Evolutionary conservation across 257 asterid species (phyloP), one percentile per base, ranked within the genome.

Genomic region (Echium plantagineum): DNA sequence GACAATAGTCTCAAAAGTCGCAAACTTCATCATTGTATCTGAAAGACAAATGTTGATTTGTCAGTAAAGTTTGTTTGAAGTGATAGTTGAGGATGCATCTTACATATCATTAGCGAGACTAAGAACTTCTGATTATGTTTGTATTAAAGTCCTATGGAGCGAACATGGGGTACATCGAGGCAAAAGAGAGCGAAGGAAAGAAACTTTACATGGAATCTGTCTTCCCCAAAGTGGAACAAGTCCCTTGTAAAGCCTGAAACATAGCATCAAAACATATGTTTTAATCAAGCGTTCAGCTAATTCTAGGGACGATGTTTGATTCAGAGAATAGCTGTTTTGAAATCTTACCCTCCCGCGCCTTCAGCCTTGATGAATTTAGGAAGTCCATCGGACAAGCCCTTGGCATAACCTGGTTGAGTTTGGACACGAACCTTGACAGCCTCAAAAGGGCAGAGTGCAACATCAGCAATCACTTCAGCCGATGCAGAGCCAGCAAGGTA

Each of bases 21-120:
- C 81, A 57, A 84, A 84, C 63, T 84, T 79, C 88, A 84, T 84
- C 93, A 81, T 81, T n/a, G 89, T 84, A 56, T 79, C 86, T 83
- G 79, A 57, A 48, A 30, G 51, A 32, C n/a, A 26, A 32, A 56
- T 59, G 26, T 15, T 52, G 52, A n/a, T n/a, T n/a, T n/a, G n/a
- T n/a, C n/a, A n/a, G n/a, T n/a, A n/a, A n/a, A n/a, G n/a, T n/a
- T n/a, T n/a, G n/a, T n/a, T n/a, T n/a, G n/a, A n/a, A n/a, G n/a
- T n/a, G n/a, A n/a, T n/a, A n/a, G n/a, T n/a, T n/a, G n/a, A n/a
- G 10, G 10, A 35, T 35, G 10, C 46, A 35, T 35, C 7, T 28
- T 6, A 28, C 32, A 28, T 28, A 6, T 28, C 32, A 28, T 2
- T 6, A 28, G 32, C 32, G 32, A 4, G 7, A 28, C 32, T n/a